Conservation (phyloP, 176 grass and related monocot species). For the Carex myosuroides region DNA sequence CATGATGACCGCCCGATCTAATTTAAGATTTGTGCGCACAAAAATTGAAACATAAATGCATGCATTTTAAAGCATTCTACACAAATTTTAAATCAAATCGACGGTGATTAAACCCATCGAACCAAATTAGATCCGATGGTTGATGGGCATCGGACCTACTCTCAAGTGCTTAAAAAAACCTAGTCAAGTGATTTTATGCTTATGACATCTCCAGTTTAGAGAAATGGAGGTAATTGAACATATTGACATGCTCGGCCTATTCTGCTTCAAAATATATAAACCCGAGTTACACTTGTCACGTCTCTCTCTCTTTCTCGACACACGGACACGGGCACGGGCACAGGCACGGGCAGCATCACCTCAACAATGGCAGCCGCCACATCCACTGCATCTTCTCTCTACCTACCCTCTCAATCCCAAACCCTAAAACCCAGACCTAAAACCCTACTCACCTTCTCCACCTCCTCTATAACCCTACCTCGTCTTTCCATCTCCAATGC, state of each 20-base stretch:
- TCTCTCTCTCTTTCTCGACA: neutral
- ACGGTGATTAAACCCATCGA: too few relatives aligned
- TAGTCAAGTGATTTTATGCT: too few relatives aligned
- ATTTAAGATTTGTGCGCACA: too few relatives aligned
- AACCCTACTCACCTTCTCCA: conserved; percentile 19
- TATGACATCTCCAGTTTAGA: neutral
- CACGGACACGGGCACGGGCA: too few relatives aligned
- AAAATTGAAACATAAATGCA: too few relatives aligned
- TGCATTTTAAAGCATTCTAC: too few relatives aligned
- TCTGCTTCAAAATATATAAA: neutral
- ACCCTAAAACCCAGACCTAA: conserved; percentile 24
- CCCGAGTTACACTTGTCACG: neutral
- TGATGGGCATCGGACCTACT: too few relatives aligned
- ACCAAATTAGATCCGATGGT: too few relatives aligned
- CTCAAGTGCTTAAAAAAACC: too few relatives aligned
- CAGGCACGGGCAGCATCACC: neutral
- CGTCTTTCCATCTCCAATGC: neutral
- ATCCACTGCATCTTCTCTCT: conserved; percentile 25
- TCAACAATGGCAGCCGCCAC: conserved; percentile 42
- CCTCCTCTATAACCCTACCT: conserved; percentile 18
- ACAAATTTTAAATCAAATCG: too few relatives aligned
- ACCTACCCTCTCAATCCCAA: conserved; percentile 37
- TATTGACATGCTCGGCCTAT: neutral
- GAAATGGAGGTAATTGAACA: neutral
- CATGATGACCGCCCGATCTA: too few relatives aligned